A percentile compares a stretch with the other conserved stretches of the same genome.
phyloP scores from a whole-genome alignment of 306 rosid species.

The Prunus armeniaca region DNA sequence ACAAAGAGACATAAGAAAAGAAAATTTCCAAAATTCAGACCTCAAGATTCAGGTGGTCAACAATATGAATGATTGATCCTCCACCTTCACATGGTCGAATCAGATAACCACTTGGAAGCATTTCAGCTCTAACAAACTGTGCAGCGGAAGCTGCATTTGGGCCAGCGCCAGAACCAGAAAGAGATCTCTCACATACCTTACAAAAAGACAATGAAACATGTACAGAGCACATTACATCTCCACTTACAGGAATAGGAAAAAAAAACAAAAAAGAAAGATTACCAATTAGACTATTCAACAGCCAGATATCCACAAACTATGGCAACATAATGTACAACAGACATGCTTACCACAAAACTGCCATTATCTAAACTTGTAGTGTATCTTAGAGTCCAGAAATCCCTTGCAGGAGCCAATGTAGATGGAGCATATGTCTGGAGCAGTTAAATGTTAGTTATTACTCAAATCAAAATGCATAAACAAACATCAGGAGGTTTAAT shows the following conservation, averaged over 20 bases:
- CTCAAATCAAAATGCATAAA: background rate
- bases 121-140: conserved; percentile 82
- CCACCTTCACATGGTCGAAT: conserved; percentile 99
- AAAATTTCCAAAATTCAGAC: conserved; percentile 31
- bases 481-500: background rate
- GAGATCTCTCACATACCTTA: conserved; percentile 95
- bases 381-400: conserved; percentile 98
- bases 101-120: conserved; percentile 93
- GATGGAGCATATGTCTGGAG: conserved; percentile 89
- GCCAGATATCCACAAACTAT: background rate
- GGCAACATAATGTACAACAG: background rate
- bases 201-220: conserved; percentile 8
- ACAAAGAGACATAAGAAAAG: background rate
- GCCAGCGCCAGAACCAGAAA: conserved; percentile 91
- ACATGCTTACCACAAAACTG: conserved; percentile 78
- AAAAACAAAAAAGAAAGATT: no score
- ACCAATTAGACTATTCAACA: background rate
- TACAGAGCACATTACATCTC: background rate
- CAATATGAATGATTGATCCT: conserved; percentile 95
- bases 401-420: conserved; percentile 94
- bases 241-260: background rate
- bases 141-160: conserved; percentile 72
- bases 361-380: conserved; percentile 81
- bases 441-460: conserved; percentile 12
- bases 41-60: conserved; percentile 95